Evolutionary conservation across 768 basidiomycete genomes (phyloP).

Genomic region (Suillus decipiens): DNA sequence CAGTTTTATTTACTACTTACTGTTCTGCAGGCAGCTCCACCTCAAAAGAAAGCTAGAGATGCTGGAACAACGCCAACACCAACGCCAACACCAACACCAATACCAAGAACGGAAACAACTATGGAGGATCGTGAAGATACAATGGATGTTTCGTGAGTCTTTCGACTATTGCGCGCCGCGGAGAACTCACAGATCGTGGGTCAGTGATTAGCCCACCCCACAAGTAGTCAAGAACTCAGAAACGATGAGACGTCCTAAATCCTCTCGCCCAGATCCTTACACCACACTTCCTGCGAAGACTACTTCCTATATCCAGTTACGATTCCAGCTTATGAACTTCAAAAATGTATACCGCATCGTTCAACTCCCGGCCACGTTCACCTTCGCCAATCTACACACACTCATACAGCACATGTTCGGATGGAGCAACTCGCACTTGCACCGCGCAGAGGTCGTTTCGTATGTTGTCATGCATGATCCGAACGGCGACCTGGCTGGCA

Average conservation of each 20-base stretch:
- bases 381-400: constrained; percentile 31
- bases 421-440: constrained; percentile 28
- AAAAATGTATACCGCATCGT: constrained; percentile 27
- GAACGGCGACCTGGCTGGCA: constrained; percentile 4
- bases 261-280: constrained; percentile 11
- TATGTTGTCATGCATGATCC: constrained; percentile 24
- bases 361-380: constrained; percentile 28
- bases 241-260: not conserved
- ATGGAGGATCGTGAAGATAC: constrained; percentile 24
- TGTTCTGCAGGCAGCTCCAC: constrained; percentile 24
- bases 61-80: constrained; percentile 20
- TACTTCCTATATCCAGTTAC: constrained; percentile 26
- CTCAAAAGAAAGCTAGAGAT: constrained; percentile 45
- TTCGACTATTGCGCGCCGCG: constrained; percentile 7
- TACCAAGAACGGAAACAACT: constrained; percentile 15
- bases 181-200: not conserved
- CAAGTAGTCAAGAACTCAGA: not conserved
- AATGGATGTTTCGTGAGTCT: constrained; percentile 16
- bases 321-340: constrained; percentile 32
- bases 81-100: too few species aligned
- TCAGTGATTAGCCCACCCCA: not conserved
- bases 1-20: constrained; percentile 9
- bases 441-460: constrained; percentile 23
- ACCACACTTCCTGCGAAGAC: constrained; percentile 17
- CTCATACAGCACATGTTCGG: constrained; percentile 35